phyloP scores from a whole-genome alignment of 2,329 filamentous ascomycete genomes.

The Lecanicillium sp. region DNA sequence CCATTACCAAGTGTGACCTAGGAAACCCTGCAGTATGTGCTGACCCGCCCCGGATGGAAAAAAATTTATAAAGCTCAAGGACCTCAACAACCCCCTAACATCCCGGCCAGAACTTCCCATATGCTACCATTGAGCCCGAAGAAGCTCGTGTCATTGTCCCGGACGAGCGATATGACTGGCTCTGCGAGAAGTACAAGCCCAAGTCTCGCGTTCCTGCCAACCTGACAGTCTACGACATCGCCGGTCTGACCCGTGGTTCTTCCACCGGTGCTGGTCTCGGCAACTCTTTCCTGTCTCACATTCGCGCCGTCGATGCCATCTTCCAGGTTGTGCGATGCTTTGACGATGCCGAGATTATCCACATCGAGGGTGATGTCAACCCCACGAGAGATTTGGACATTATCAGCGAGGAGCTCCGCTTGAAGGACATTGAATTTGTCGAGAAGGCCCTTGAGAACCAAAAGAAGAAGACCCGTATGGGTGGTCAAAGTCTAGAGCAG shows the following conservation, averaged over 20 bases:
- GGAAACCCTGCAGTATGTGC: conserved; percentile 84
- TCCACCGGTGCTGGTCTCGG: conserved; percentile 96
- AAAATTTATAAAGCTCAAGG: conserved; percentile 8
- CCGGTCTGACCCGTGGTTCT: conserved; percentile 88
- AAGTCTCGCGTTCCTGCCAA: conserved; percentile 97
- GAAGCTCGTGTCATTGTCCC: conserved; percentile 96
- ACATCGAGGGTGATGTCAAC: conserved; percentile 98
- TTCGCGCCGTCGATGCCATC: conserved; percentile 95
- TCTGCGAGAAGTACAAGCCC: conserved; percentile 92
- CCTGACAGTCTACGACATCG: conserved; percentile 97
- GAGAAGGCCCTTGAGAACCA: conserved; percentile 90
- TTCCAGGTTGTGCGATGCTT: conserved; percentile 97
- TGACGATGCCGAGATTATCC: conserved; percentile 98
- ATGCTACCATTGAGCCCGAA: conserved; percentile 97
- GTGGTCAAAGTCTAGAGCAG: conserved; percentile 92
- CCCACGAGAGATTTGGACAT: conserved; percentile 90
- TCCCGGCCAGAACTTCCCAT: conserved; percentile 75
- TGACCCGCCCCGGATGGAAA: conserved; percentile 11
- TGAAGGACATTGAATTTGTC: conserved; percentile 98
- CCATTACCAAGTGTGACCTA: conserved; percentile 94
- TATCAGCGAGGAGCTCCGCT: conserved; percentile 89
- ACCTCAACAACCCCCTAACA: conserved; percentile 29
- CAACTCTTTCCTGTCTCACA: conserved; percentile 97
- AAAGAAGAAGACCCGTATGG: conserved; percentile 89
- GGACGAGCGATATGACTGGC: conserved; percentile 92